These are phyloP conservation scores for Debaryomycetaceae sp. DNA, from an alignment of 1,139 yeast species.

Conservation along the genomic window DNA sequence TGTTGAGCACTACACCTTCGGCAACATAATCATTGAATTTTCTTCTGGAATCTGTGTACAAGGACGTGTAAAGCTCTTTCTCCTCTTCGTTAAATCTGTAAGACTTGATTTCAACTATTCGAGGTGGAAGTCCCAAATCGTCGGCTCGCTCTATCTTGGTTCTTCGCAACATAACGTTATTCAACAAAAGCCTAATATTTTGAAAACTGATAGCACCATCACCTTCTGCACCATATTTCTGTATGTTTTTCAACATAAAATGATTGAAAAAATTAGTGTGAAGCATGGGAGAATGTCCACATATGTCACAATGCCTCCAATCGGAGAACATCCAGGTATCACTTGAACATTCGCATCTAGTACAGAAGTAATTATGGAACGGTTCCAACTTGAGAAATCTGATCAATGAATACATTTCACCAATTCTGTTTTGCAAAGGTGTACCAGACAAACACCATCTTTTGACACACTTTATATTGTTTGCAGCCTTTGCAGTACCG, in stretches of 20 bases:
- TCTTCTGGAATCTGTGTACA: conserved; percentile 82
- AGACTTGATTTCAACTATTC: conserved; percentile 81
- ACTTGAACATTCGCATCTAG: conserved; percentile 80
- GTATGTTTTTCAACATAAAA: conserved; percentile 89
- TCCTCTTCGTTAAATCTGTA: conserved; percentile 93
- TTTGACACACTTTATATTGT: conserved; percentile 62
- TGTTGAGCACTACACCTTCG: conserved; percentile 90
- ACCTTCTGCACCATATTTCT: conserved; percentile 74
- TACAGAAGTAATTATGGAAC: conserved; percentile 84
- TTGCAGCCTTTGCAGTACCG: conserved; percentile 91
- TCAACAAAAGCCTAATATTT: conserved; percentile 67
- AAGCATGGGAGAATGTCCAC: conserved; percentile 91
- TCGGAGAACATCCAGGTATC: conserved; percentile 81
- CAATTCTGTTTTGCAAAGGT: conserved; percentile 92
- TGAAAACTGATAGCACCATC: conserved; percentile 77
- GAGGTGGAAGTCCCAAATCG: conserved; percentile 93
- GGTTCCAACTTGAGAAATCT: conserved; percentile 83
- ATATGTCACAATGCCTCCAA: conserved; percentile 76
- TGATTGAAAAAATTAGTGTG: conserved; percentile 95
- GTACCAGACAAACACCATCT: conserved; percentile 95
- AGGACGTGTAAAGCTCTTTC: conserved; percentile 81
- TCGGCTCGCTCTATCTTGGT: conserved; percentile 96
- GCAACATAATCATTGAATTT: conserved; percentile 86
- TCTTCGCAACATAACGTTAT: conserved; percentile 85
- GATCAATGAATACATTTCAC: conserved; percentile 89